A percentile compares a stretch with the other conserved stretches of the same genome.
Evolutionary conservation across 225 moss, liverwort and hornwort species (phyloP).

Genomic region (Ulota crispa): DNA sequence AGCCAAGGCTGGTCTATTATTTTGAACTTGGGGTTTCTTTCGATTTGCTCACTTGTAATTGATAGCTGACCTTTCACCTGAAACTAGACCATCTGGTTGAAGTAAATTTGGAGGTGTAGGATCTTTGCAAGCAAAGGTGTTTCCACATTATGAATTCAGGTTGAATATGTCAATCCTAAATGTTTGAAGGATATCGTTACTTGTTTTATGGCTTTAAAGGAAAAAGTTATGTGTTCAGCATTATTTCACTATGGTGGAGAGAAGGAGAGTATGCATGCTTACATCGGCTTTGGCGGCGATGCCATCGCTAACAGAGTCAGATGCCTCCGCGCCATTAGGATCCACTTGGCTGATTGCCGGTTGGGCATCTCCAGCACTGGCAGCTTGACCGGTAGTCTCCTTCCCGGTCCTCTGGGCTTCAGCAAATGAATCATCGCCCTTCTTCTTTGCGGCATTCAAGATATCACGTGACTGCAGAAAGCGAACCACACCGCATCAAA

Average conservation of each 20-base stretch:
- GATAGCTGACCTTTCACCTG: too few species aligned
- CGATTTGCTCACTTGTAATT: too few species aligned
- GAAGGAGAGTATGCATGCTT: not conserved
- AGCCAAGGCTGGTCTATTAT: too few species aligned
- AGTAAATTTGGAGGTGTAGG: too few species aligned
- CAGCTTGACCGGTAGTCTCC: constrained; percentile 55
- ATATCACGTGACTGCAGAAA: constrained; percentile 41
- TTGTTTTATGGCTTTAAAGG: not conserved
- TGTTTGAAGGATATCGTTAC: too few species aligned
- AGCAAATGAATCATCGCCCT: constrained; percentile 27
- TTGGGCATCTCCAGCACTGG: constrained; percentile 38
- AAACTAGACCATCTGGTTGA: too few species aligned
- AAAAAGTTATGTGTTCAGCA: not conserved
- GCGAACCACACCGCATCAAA: not conserved
- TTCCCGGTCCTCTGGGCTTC: constrained; percentile 52
- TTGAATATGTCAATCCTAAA: too few species aligned
- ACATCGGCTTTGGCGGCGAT: constrained; percentile 56
- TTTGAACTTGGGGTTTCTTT: too few species aligned
- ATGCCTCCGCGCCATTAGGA: constrained; percentile 35
- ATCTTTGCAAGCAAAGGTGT: too few species aligned
- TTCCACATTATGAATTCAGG: too few species aligned
- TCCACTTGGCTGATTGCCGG: constrained; percentile 53
- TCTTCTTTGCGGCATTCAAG: constrained; percentile 40
- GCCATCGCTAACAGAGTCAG: constrained; percentile 28
- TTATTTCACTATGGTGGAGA: not conserved